Conservation (phyloP, 2,329 filamentous ascomycete genomes). For the Fusarium heterosporum region DNA sequence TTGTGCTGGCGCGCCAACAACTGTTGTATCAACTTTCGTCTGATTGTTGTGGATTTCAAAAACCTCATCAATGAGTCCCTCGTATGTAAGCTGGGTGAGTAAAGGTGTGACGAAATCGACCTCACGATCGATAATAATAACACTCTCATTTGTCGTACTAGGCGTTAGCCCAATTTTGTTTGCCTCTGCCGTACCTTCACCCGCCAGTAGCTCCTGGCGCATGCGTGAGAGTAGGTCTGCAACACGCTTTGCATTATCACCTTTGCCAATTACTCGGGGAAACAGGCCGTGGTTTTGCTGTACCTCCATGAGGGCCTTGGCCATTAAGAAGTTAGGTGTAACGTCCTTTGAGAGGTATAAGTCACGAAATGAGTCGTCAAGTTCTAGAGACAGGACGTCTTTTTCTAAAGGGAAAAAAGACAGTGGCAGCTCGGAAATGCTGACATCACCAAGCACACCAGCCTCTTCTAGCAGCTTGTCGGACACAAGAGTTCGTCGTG, state of each 20-base stretch:
- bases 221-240: slow-evolving; percentile 89
- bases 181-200: slow-evolving; percentile 75
- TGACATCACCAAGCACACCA: slow-evolving; percentile 92
- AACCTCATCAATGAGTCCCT: slow-evolving; percentile 93
- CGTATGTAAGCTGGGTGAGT: slow-evolving; percentile 95
- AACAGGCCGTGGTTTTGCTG: slow-evolving; percentile 94
- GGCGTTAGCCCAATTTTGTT: slow-evolving; percentile 78
- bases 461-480: slow-evolving; percentile 93
- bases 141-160: slow-evolving; percentile 86
- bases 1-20: slow-evolving; percentile 80
- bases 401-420: slow-evolving; percentile 93
- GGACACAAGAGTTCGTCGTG: slow-evolving; percentile 89
- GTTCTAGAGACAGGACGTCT: slow-evolving; percentile 89
- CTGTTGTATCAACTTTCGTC: slow-evolving; percentile 89
- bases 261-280: slow-evolving; percentile 93
- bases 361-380: slow-evolving; percentile 87
- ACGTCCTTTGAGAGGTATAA: slow-evolving; percentile 92
- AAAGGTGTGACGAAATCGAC: slow-evolving; percentile 93
- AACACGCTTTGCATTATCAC: slow-evolving; percentile 90
- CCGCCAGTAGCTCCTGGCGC: slow-evolving; percentile 87
- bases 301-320: slow-evolving; percentile 92
- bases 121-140: slow-evolving; percentile 95
- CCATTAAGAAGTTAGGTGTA: slow-evolving; percentile 87
- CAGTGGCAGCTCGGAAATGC: slow-evolving; percentile 85
- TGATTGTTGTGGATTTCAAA: slow-evolving; percentile 94